phyloP scores from a whole-genome alignment of 495 filamentous ascomycete species.

The Paragyromitra xinjiangensis region DNA sequence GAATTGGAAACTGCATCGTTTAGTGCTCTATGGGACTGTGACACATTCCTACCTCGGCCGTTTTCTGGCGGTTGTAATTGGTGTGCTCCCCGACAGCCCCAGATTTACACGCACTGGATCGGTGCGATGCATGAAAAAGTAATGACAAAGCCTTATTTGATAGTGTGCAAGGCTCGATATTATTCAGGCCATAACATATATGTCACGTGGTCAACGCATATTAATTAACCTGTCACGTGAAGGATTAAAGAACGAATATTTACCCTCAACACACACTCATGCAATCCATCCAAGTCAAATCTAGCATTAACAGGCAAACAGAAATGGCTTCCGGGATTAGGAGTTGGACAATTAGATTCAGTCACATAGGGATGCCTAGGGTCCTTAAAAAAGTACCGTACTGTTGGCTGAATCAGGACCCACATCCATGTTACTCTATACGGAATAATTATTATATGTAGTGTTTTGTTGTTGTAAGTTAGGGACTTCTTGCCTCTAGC shows the following conservation, averaged over 20 bases:
- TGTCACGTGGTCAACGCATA: neutral
- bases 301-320: neutral
- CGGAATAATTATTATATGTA: too few species aligned
- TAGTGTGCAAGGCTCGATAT: neutral
- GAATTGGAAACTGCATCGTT: conserved; percentile 14
- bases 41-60: conserved; percentile 36
- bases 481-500: too few species aligned
- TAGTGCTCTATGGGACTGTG: conserved; percentile 5
- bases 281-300: neutral
- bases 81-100: conserved; percentile 21
- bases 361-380: too few species aligned
- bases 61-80: conserved; percentile 6
- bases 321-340: neutral
- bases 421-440: too few species aligned
- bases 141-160: conserved; percentile 28
- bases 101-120: conserved; percentile 7
- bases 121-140: conserved; percentile 32
- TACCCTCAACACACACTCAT: neutral
- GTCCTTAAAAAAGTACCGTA: neutral
- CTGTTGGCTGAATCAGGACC: neutral
- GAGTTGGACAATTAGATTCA: neutral
- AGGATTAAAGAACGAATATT: neutral
- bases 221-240: neutral
- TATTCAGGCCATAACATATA: neutral
- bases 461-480: too few species aligned